Base-by-base conservation (phyloP, 2,329 filamentous ascomycete genomes). In the Emergomyces pasteurianus region DNA sequence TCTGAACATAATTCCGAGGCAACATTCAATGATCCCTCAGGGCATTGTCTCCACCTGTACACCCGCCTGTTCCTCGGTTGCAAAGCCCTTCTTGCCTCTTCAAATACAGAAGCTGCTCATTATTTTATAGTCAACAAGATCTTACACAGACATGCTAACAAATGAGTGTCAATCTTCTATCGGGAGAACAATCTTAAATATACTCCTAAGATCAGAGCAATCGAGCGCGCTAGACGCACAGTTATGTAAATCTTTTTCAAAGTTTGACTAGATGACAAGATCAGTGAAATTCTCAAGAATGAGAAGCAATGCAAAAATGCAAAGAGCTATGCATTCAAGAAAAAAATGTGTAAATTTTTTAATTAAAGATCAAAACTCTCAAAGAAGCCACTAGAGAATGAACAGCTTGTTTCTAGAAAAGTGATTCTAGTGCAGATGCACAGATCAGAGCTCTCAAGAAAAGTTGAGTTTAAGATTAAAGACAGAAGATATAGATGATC, bases 111-210 rank as follows among this genome's bases (percentile, higher is more conserved):
- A 31, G 9, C 31, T 12, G 47, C 58, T 6, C 58, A 40, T 10
- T 59, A 59, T 34, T 59, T 59, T 14, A 23, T 59, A 31, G 18
- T 4, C n/a, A 59, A 59, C 46, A 21, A 34, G n/a, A 16, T 59
- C 18, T 42, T 42, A 3, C 56, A 58, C 23, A 58, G 10, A 49
- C 40, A 58, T 18, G 56, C 56, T 18, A 14, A 7, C 42, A 2
- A 49, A 58, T 58, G 42, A 42, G 16, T 12, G 8, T 42, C 56
- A 4, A 26, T 38, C 7, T 36, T 58, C 42, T 58, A 49, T 42
- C 26, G 42, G 40, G 56, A 42, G 16, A 42, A 58, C 23, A 58
- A 58, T 31, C 56, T 42, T 21, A 58, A 58, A 47, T 49, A 58
- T 28, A 49, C 56, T 26, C 40, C 42, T 31, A 21, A 34, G 18